A percentile compares a stretch with the other conserved stretches of the same genome.
These are phyloP conservation scores for Fusarium bactridioides DNA, from an alignment of 2,329 filamentous ascomycete genomes.

Conservation along the genomic window DNA sequence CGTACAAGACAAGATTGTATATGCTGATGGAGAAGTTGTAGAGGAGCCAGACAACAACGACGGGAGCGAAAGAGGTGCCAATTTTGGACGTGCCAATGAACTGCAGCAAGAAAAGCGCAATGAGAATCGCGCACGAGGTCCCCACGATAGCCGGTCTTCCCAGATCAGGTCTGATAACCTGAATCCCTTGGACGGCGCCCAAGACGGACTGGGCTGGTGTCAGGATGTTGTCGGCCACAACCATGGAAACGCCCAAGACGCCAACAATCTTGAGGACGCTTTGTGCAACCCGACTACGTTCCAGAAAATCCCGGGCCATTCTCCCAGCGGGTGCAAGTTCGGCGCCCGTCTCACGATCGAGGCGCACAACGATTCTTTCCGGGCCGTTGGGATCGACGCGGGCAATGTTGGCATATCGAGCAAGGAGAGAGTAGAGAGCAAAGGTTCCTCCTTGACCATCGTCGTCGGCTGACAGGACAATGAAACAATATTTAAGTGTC, in stretches of 20 bases:
- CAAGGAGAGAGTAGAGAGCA: conserved; percentile 70
- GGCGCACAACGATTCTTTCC: conserved; percentile 61
- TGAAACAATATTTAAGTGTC: conserved; percentile 72
- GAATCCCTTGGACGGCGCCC: conserved; percentile 71
- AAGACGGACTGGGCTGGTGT: conserved; percentile 76
- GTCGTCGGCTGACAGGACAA: conserved; percentile 72
- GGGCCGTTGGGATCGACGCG: conserved; percentile 61
- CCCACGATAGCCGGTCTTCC: conserved; percentile 66
- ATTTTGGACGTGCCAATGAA: conserved; percentile 70
- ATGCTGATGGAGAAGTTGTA: conserved; percentile 71
- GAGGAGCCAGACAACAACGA: conserved; percentile 72
- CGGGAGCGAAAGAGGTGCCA: conserved; percentile 68
- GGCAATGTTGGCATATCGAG: conserved; percentile 66
- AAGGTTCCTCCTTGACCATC: conserved; percentile 77
- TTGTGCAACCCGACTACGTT: conserved; percentile 61
- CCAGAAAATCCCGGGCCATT: conserved; percentile 63
- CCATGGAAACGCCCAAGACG: conserved; percentile 72
- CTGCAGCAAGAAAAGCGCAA: conserved; percentile 70
- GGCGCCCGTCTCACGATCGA: conserved; percentile 65
- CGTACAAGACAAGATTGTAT: conserved; percentile 64
- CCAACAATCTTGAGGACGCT: conserved; percentile 66
- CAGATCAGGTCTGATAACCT: conserved; percentile 66
- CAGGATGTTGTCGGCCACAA: conserved; percentile 71
- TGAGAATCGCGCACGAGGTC: conserved; percentile 69
- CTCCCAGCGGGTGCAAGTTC: conserved; percentile 63